Base-by-base conservation (phyloP, 768 basidiomycete species). In the Boletellus emodensis region DNA sequence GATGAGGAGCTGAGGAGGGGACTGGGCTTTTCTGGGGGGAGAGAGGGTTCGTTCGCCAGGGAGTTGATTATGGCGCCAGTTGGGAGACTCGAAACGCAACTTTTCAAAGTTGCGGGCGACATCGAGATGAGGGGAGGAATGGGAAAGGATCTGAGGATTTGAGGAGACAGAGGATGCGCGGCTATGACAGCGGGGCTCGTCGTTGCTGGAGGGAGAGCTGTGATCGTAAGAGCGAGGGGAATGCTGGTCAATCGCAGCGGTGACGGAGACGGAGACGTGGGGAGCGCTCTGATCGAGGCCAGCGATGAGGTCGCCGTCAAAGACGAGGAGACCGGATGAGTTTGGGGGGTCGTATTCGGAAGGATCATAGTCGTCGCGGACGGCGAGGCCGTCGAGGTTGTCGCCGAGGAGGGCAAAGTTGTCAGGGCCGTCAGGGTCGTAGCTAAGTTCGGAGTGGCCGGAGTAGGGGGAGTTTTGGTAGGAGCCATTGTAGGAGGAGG, bases 401-500 rank as follows among this genome's bases (percentile, higher is more conserved):
- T 77, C 77, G 28, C 72, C 72, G 36, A 85, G 79, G 52, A 85
- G 64, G 46, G 67, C 68, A 47, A 81, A 76, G 52, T 68, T 54
- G 18, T 79, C 78, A 30, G 72, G 66, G 10, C 76, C 79, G n/a
- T 70, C 75, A 48, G 72, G 67, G 59, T 72, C 72, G 48, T 76
- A 77, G 50, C 70, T 73, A 17, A 86, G 82, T n/a, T 90, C 87
- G 4, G 85, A 86, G 57, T 80, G 74, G 46, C 67, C 72, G 6
- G 85, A 86, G 65, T 76, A 87, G 9, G 87, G 87, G 0, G 85
- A 87, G 67, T 82, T 81, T 61, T 82, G 78, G 72, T 84, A 84
- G 6, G 84, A 85, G 48, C 79, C 79, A 64, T 79, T 78, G 71
- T 82, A 81, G 20, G 79, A 80, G 8, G 81, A 78, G 0, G 79